phyloP scores from a whole-genome alignment of 2,329 filamentous ascomycete species.

The Endoconidiophora polonica region DNA sequence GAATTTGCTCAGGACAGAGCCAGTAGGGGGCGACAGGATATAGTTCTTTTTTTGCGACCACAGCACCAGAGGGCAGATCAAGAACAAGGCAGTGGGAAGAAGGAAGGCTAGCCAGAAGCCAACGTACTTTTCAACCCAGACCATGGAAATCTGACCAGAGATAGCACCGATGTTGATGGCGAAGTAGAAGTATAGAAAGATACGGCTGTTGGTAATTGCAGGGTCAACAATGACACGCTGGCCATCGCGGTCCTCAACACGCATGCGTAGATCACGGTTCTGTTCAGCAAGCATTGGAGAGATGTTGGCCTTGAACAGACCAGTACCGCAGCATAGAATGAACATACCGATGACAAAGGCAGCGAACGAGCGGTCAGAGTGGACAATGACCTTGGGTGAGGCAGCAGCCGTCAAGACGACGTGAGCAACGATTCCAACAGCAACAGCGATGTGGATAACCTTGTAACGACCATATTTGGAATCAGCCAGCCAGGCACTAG shows the following conservation, averaged over 20 bases:
- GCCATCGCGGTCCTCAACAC: conserved; percentile 38
- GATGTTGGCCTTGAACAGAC: conserved; percentile 71
- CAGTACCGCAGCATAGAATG: conserved; percentile 45
- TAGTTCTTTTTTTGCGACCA: conserved; percentile 44
- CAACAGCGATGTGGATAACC: conserved; percentile 53
- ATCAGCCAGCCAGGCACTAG: conserved; percentile 42
- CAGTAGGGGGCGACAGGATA: conserved; percentile 46
- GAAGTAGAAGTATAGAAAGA: conserved; percentile 46
- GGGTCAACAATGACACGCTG: conserved; percentile 57
- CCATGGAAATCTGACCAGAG: conserved; percentile 45
- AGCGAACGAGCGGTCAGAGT: conserved; percentile 39
- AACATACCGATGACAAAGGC: conserved; percentile 52
- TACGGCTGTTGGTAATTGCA: conserved; percentile 47
- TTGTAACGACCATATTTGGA: conserved; percentile 56
- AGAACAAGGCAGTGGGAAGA: conserved; percentile 50
- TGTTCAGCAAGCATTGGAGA: conserved; percentile 57
- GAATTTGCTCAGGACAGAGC: conserved; percentile 55
- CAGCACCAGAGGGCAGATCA: conserved; percentile 44
- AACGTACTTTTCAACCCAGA: conserved; percentile 59
- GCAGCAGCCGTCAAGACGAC: conserved; percentile 48
- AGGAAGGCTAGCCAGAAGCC: conserved; percentile 60
- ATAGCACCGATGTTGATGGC: conserved; percentile 50
- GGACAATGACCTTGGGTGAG: conserved; percentile 43
- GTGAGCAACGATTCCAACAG: conserved; percentile 48
- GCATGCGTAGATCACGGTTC: conserved; percentile 41